Evolutionary conservation across 2,329 filamentous ascomycete species (phyloP).

Genomic region (Trichoderma afroharzianum): DNA sequence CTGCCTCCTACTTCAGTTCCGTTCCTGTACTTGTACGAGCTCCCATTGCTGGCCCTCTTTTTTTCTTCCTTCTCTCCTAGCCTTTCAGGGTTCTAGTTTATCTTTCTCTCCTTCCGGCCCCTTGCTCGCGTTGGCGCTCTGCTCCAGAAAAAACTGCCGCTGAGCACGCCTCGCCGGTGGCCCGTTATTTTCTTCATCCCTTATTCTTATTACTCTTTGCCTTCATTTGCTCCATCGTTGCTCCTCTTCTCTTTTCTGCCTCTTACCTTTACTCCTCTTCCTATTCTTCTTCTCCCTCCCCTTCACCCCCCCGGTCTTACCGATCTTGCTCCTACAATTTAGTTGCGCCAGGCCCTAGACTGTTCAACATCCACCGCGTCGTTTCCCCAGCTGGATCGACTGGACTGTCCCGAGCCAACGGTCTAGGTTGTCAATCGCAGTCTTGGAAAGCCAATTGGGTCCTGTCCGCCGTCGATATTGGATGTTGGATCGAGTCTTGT

Average conservation of each 20-base stretch:
- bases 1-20: constrained; percentile 33
- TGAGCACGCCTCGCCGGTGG: constrained; percentile 16
- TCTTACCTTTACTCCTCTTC: constrained; percentile 9
- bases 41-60: constrained; percentile 24
- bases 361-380: constrained; percentile 11
- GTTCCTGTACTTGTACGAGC: constrained; percentile 18
- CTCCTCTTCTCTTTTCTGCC: background rate
- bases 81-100: constrained; percentile 14
- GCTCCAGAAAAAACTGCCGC: constrained; percentile 10
- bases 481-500: constrained; percentile 30
- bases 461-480: constrained; percentile 27
- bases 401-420: constrained; percentile 1
- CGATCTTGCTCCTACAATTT: constrained; percentile 1
- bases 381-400: constrained; percentile 13
- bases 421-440: constrained; percentile 3
- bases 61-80: constrained; percentile 17
- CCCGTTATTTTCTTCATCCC: constrained; percentile 17
- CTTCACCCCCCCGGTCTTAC: background rate
- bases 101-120: constrained; percentile 11
- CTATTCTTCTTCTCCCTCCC: constrained; percentile 6
- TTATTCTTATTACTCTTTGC: constrained; percentile 19
- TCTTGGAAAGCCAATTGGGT: constrained; percentile 25
- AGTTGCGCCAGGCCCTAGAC: constrained; percentile 11
- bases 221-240: constrained; percentile 16
- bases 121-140: constrained; percentile 18